A percentile compares a stretch with the other conserved stretches of the same genome.
phyloP scores from a whole-genome alignment of 805 yeast genomes.

The Limtongozyma cylindracea region DNA sequence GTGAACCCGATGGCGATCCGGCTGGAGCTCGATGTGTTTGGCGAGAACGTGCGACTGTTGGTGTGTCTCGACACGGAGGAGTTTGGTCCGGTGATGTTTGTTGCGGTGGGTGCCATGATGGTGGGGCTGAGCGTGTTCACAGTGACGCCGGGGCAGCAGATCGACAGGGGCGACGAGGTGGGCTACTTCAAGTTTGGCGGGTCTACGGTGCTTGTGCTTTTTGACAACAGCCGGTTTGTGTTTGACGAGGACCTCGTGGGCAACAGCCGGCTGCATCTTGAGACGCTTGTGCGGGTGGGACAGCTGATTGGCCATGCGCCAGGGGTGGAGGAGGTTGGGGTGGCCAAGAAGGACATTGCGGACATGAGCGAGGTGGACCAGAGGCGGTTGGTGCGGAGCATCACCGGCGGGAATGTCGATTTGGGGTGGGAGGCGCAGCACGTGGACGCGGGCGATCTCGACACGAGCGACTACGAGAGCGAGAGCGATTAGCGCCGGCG shows the following conservation, averaged over 20 bases:
- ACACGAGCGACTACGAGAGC: slow-evolving; percentile 3
- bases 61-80: slow-evolving; percentile 49
- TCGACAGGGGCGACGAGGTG: slow-evolving; percentile 55
- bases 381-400: slow-evolving; percentile 23
- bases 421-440: slow-evolving; percentile 13
- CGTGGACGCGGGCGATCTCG: slow-evolving; percentile 1
- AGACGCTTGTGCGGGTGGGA: slow-evolving; percentile 72
- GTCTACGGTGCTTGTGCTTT: slow-evolving; percentile 50
- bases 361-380: slow-evolving; percentile 19
- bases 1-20: slow-evolving; percentile 96
- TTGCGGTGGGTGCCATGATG: slow-evolving; percentile 96
- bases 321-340: slow-evolving; percentile 17
- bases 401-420: slow-evolving; percentile 23
- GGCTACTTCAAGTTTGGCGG: slow-evolving; percentile 97
- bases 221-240: slow-evolving; percentile 19
- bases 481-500: slow-evolving; percentile 7
- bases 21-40: slow-evolving; percentile 71
- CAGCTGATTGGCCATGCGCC: slow-evolving; percentile 72
- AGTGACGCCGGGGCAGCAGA: slow-evolving; percentile 26
- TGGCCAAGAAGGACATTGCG: slow-evolving; percentile 19
- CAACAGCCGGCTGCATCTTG: slow-evolving; percentile 47
- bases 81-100: slow-evolving; percentile 59
- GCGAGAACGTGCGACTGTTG: slow-evolving; percentile 66
- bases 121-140: slow-evolving; percentile 76
- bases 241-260: slow-evolving; percentile 54